A percentile compares a stretch with the other conserved stretches of the same genome.
phyloP scores from a whole-genome alignment of 1,284 basidiomycete genomes.

The Puccinia polysora region DNA sequence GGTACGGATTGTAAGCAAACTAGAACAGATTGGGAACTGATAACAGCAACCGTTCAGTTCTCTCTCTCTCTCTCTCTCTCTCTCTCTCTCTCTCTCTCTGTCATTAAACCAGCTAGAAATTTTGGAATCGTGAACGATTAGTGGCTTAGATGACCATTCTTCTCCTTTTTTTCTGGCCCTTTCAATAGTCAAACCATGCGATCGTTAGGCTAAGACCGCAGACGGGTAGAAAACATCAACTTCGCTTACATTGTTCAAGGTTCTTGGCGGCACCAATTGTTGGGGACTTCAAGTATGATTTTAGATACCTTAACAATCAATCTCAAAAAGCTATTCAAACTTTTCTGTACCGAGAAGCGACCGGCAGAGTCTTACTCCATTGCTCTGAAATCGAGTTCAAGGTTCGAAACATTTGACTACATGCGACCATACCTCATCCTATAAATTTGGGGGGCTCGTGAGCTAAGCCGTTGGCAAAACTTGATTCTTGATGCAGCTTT shows the following conservation, averaged over 20 bases:
- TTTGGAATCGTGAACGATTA: too few relatives aligned
- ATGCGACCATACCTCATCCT: background rate
- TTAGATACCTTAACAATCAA: constrained; percentile 13
- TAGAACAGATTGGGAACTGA: constrained; percentile 17
- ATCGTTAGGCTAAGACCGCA: constrained; percentile 37
- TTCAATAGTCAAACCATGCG: constrained; percentile 25
- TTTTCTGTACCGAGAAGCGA: constrained; percentile 10
- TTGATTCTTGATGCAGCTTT: constrained; percentile 8
- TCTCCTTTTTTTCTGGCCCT: background rate
- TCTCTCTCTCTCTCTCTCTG: background rate
- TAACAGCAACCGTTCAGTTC: constrained; percentile 30
- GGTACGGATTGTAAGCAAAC: constrained; percentile 27
- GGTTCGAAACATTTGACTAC: too few relatives aligned
- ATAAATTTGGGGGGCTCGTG: background rate
- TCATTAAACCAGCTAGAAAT: background rate
- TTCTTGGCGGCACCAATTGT: constrained; percentile 44
- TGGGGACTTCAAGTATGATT: constrained; percentile 46
- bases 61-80: background rate
- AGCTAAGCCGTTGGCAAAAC: background rate
- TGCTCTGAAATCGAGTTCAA: constrained; percentile 23
- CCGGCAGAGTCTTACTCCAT: constrained; percentile 9
- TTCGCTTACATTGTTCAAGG: constrained; percentile 43
- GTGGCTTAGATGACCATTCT: background rate
- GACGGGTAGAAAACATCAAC: constrained; percentile 46
- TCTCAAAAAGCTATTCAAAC: constrained; percentile 25